Evolutionary conservation across 2,329 filamentous ascomycete species (phyloP), one percentile per base, ranked within the genome.

Genomic region (Pezicula carpinea): DNA sequence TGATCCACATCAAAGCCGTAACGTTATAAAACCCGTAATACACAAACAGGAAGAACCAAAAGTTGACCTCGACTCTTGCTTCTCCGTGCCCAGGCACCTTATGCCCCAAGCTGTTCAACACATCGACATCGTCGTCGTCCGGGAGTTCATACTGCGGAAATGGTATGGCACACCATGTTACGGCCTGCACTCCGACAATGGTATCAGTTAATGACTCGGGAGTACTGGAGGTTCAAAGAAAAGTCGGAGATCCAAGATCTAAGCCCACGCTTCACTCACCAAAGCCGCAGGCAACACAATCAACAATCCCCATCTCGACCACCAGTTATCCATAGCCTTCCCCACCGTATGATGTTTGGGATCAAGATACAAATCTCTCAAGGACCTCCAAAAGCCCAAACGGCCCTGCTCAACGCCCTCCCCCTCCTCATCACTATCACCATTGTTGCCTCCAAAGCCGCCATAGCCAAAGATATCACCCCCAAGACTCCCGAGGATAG

Each of bases 1-100:
- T 86, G 60, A 86, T 84, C 80, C 82, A 86, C 51, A 83, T 76
- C 55, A 86, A 66, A 2, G 82, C 82, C 4, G 80, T 83, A 19
- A 85, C 59, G 60, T 82, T 85, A 65, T 86, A 86, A 55, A 84
- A 77, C 47, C 80, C 80, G 62, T 86, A 86, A 67, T 85, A 86
- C 47, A 84, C 76, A 41, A 84, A 76, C 32, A 86, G 69, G 59
- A 86, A 86, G 70, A 84, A 85, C 82, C 82, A 86, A 59, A 85
- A 85, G 67, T 83, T 83, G 55, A 85, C 76, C 52, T 78, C 75
- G 4, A 85, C 82, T 35, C 76, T 70, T 5, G 81, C 79, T 55
- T 75, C 71, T 48, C 82, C 82, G 68, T 85, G 80, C 21, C 81
- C 82, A 0, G 81, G 80, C 1, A 69, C 66, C 45, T 73, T 76